A percentile compares a stretch with the other conserved stretches of the same genome.
Conservation (phyloP, 495 filamentous ascomycete species). For the Neurospora intermedia region DNA sequence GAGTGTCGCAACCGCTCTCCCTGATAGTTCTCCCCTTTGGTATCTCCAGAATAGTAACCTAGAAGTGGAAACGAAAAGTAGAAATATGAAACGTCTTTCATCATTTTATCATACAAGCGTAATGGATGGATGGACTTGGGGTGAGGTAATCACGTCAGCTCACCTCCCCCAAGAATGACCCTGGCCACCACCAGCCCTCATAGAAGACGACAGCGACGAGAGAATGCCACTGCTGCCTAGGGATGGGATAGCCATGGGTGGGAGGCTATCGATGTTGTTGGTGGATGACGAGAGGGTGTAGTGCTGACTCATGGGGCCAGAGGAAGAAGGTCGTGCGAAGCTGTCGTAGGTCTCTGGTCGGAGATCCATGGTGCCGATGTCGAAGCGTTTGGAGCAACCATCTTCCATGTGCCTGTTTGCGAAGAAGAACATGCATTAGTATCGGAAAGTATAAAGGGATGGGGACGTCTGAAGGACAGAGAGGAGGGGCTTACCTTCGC, state of each 20-base stretch:
- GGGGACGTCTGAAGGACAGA: neutral
- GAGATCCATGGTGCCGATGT: slow-evolving; percentile 39
- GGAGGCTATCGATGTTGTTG: slow-evolving; percentile 17
- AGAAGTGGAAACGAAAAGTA: neutral
- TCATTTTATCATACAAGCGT: neutral
- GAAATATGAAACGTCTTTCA: neutral
- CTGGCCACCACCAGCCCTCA: slow-evolving; percentile 12
- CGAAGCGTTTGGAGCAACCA: slow-evolving; percentile 64
- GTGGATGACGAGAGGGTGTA: slow-evolving; percentile 2
- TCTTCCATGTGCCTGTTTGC: slow-evolving; percentile 62
- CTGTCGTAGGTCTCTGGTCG: slow-evolving; percentile 30
- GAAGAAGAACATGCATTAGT: slow-evolving; percentile 6
- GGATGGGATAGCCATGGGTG: slow-evolving; percentile 34
- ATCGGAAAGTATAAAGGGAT: slow-evolving; percentile 1
- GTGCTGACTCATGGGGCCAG: slow-evolving; percentile 14
- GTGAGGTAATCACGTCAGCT: neutral
- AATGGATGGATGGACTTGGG: neutral
- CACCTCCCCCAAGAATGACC: neutral
- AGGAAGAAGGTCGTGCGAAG: slow-evolving; percentile 11
- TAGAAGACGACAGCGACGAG: slow-evolving; percentile 25
- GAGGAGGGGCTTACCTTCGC: slow-evolving; percentile 45
- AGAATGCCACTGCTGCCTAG: slow-evolving; percentile 25
- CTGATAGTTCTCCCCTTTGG: neutral
- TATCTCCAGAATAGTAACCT: neutral
- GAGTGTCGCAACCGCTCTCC: neutral